Base-by-base conservation (phyloP, 192 early-diverging fungal genomes). In the Coemansia sp. region DNA sequence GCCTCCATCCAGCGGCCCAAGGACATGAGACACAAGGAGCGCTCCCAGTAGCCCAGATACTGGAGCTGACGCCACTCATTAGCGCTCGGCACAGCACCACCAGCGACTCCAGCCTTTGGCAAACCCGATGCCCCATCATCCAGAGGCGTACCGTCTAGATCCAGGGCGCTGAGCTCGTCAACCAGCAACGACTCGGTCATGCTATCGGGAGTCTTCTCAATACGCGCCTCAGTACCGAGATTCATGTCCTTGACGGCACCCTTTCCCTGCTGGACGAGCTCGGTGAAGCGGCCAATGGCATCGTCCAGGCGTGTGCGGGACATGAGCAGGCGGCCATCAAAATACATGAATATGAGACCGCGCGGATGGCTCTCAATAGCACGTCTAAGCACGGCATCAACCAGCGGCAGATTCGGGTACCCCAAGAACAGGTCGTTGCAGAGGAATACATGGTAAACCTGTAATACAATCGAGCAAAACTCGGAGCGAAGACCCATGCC, bases 41-140 rank as follows among this genome's bases (percentile, higher is more conserved):
- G 76, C 68, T 95, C 94, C 92, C 93, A 96, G 51, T 89, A 88
- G 65, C 89, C 91, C 36, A 93, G 86, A 69, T 96, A 93, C 34
- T 85, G 85, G 44, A 96, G 73, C 72, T 93, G 91, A 17, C 86
- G 81, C 93, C 93, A 96, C 10, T 82, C 71, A 53, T 62, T 74
- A 21, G 7, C 42, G 34, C 53, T 46, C 38, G 44, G 51, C 15
- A 6, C 36, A 36, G 46, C 48, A 14, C 58, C 2, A 4, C 57
- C 41, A 42, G 44, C 29, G 34, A 27, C 55, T 0, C 12, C 51
- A 2, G 50, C 38, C 21, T 37, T 62, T 55, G 39, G 46, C 10
- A 11, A 21, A 9, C 14, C 27, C 19, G 62, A 27, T 21, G 37
- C 31, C 4, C 39, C 36, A 0, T 58, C 65, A 6, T 12, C 45